Conservation (phyloP, 306 rosid genomes). For the Rubus idaeus region DNA sequence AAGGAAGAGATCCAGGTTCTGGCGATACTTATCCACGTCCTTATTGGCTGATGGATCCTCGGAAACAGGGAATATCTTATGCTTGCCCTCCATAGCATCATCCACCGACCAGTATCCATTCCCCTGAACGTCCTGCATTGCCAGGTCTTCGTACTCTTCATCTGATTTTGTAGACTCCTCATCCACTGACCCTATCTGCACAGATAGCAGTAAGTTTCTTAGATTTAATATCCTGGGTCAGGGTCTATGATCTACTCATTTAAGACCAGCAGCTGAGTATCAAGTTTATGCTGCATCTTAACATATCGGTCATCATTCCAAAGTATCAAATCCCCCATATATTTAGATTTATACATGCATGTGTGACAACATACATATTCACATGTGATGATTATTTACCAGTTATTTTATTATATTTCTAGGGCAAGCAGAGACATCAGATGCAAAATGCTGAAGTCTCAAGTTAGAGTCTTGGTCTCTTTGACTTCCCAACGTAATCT, state of each 20-base stretch:
- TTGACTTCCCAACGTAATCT: not conserved
- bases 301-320: not conserved
- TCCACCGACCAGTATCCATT: constrained; percentile 59
- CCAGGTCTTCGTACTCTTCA: constrained; percentile 93
- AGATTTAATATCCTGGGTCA: not conserved
- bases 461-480: not conserved
- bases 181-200: constrained; percentile 88
- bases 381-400: too few species aligned
- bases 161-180: constrained; percentile 95
- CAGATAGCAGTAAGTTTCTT: not conserved
- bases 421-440: not conserved
- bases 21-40: constrained; percentile 42
- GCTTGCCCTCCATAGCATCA: constrained; percentile 41
- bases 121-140: constrained; percentile 62
- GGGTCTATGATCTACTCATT: not conserved
- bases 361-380: not conserved
- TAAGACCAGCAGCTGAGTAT: not conserved
- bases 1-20: constrained; percentile 50
- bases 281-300: not conserved
- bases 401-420: not conserved
- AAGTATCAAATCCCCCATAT: not conserved
- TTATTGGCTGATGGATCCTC: constrained; percentile 29
- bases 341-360: not conserved
- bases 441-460: not conserved
- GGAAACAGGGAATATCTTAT: constrained; percentile 24